phyloP scores from a whole-genome alignment of 805 yeast species.

The Candida endomychidarum region DNA sequence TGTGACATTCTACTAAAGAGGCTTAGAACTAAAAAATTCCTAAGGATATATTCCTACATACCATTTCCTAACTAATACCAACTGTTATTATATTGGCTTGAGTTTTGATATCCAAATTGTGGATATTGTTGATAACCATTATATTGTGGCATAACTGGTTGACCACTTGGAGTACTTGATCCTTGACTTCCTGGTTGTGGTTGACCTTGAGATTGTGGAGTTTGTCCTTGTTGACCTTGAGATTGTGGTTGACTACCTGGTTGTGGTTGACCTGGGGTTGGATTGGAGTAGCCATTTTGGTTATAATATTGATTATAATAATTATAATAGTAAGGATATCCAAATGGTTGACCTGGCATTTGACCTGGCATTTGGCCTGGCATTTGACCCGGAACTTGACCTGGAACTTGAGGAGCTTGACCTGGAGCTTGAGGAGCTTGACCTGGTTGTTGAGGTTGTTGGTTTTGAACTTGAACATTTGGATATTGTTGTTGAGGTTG shows the following conservation, averaged over 20 bases:
- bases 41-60: conserved; percentile 5
- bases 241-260: conserved; percentile 15
- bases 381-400: conserved; percentile 17
- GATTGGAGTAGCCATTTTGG: conserved; percentile 14
- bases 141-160: conserved; percentile 42
- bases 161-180: conserved; percentile 25
- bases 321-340: conserved; percentile 42
- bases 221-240: conserved; percentile 17
- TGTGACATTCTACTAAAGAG: too few relatives aligned
- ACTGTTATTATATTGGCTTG: conserved; percentile 28
- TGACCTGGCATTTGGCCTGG: conserved; percentile 14
- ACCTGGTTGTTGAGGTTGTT: conserved; percentile 17
- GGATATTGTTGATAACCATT: conserved; percentile 50
- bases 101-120: conserved; percentile 45
- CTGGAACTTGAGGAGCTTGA: too few relatives aligned
- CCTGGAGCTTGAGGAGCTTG: too few relatives aligned
- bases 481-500: conserved; percentile 7
- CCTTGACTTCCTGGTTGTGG: conserved; percentile 20
- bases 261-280: conserved; percentile 20
- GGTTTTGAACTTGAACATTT: conserved; percentile 14
- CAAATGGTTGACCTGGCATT: conserved; percentile 33
- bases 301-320: conserved; percentile 41
- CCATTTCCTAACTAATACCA: conserved; percentile 36
- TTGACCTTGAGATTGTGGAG: conserved; percentile 16
- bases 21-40: too few relatives aligned